phyloP scores from a whole-genome alignment of 2,329 filamentous ascomycete genomes.

The Cordyceps cicadae region DNA sequence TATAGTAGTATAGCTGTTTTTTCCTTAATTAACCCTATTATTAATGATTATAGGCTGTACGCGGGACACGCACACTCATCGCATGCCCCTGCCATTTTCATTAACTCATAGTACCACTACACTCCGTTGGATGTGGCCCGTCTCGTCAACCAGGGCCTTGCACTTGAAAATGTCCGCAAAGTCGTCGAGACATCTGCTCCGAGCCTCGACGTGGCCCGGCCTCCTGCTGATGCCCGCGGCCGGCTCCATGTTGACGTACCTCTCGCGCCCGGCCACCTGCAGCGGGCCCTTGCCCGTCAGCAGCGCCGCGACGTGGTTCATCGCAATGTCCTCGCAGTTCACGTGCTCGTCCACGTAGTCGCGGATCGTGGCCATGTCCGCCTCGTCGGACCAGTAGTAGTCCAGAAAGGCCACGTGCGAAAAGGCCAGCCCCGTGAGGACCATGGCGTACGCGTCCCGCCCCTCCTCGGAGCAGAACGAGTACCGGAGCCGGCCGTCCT shows the following conservation, averaged over 20 bases:
- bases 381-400: conserved; percentile 29
- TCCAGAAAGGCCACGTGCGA: conserved; percentile 30
- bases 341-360: conserved; percentile 29
- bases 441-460: conserved; percentile 27
- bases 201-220: conserved; percentile 24
- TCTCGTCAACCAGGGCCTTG: conserved; percentile 20
- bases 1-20: no score
- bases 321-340: conserved; percentile 33
- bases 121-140: background rate
- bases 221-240: conserved; percentile 26
- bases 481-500: conserved; percentile 23
- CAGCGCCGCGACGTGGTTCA: conserved; percentile 28
- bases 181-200: conserved; percentile 28
- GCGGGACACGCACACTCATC: no score
- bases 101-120: background rate
- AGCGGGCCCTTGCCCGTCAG: conserved; percentile 29
- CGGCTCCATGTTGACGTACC: conserved; percentile 25
- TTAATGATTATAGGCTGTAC: no score
- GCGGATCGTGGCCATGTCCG: conserved; percentile 23
- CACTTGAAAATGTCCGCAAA: conserved; percentile 27
- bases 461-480: conserved; percentile 20
- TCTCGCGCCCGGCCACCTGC: conserved; percentile 25
- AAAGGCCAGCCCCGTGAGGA: conserved; percentile 31
- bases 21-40: no score
- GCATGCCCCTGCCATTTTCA: background rate